phyloP scores from a whole-genome alignment of 805 yeast genomes.

The Teunomyces kruisii region DNA sequence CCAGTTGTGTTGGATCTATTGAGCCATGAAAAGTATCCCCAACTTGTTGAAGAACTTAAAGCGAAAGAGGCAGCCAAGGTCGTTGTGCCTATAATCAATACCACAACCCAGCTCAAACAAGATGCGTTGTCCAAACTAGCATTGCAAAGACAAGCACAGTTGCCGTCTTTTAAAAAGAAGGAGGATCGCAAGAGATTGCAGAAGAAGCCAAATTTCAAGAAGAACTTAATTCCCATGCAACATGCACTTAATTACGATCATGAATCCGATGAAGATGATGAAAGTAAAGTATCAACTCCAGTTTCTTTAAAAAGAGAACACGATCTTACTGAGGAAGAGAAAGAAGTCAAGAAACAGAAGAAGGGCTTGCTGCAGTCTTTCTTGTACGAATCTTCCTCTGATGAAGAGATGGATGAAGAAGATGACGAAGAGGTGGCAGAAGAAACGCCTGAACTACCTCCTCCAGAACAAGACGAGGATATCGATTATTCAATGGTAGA shows the following conservation, averaged over 20 bases:
- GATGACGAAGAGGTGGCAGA: conserved; percentile 10
- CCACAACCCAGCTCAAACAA: conserved; percentile 18
- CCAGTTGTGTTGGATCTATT: conserved; percentile 64
- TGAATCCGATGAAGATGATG: conserved; percentile 35
- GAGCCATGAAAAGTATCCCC: conserved; percentile 59
- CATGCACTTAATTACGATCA: conserved; percentile 50
- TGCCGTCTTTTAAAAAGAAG: conserved; percentile 39
- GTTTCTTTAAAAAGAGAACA: conserved; percentile 30
- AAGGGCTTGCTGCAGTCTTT: conserved; percentile 24
- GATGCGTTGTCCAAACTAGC: conserved; percentile 27
- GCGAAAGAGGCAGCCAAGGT: conserved; percentile 23
- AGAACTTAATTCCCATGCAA: conserved; percentile 48
- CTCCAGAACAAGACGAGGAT: conserved; percentile 17
- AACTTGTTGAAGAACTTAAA: conserved; percentile 35
- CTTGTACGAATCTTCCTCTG: conserved; percentile 37
- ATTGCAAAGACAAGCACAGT: conserved; percentile 15
- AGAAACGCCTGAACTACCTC: conserved; percentile 22
- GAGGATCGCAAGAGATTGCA: conserved; percentile 12
- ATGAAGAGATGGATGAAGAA: conserved; percentile 26
- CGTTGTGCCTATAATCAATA: conserved; percentile 7
- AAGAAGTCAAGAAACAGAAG: conserved; percentile 22
- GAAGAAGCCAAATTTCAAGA: conserved; percentile 19
- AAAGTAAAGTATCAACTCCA: conserved; percentile 38
- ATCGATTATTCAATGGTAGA: conserved; percentile 29
- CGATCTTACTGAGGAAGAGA: conserved; percentile 20